Evolutionary conservation across 2,329 filamentous ascomycete species (phyloP).

Genomic region (Ophiocordyceps camponoti-floridani): DNA sequence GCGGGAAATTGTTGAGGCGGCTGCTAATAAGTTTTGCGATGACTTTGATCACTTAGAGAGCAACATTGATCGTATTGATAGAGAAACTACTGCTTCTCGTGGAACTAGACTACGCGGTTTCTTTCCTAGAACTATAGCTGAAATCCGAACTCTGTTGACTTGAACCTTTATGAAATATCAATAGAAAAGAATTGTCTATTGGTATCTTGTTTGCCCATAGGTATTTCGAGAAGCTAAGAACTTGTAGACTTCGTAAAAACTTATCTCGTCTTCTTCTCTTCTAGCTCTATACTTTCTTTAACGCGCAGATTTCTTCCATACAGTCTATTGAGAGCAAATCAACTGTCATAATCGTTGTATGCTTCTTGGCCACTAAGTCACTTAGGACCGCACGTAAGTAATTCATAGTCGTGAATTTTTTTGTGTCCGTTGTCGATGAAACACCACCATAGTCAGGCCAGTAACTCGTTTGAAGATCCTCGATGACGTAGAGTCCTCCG

Average conservation of each 20-base stretch:
- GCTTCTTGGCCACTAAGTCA: conserved; percentile 7
- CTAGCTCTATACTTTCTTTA: conserved; percentile 5
- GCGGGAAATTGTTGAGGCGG: conserved; percentile 62
- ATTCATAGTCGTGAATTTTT: conserved; percentile 10
- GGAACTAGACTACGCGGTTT: conserved; percentile 14
- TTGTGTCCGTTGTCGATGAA: conserved; percentile 5
- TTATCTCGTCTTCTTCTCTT: no score
- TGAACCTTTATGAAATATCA: no score
- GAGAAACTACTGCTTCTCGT: conserved; percentile 7
- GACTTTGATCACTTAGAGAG: conserved; percentile 54
- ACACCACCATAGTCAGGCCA: conserved; percentile 9
- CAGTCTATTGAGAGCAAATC: conserved; percentile 12
- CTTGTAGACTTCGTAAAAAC: no score
- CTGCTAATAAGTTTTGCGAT: conserved; percentile 65
- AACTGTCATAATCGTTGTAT: conserved; percentile 6
- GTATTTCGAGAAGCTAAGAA: no score
- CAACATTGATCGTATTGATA: conserved; percentile 25
- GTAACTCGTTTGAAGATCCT: conserved; percentile 15
- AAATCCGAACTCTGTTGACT: conserved; percentile 36
- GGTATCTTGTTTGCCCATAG: no score
- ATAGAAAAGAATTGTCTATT: no score
- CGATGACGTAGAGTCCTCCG: conserved; percentile 16
- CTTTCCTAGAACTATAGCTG: conserved; percentile 41
- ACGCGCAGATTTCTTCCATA: conserved; percentile 10
- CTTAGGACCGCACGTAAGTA: conserved; percentile 10